A percentile compares a stretch with the other conserved stretches of the same genome.
Evolutionary conservation across 2,329 filamentous ascomycete species (phyloP).

Genomic region (Aspergillus flavus): DNA sequence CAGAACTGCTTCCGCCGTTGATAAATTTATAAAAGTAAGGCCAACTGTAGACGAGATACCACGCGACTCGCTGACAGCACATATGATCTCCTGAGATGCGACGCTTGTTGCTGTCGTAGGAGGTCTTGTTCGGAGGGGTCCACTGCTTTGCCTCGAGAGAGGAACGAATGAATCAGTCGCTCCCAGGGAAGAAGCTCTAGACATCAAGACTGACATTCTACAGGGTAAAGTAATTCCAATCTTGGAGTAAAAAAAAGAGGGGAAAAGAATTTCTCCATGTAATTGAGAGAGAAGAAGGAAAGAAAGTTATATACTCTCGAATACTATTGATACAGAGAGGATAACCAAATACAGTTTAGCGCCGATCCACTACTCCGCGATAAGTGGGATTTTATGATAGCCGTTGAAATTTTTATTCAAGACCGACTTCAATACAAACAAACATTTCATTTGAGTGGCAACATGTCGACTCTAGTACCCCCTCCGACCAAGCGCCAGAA

Average conservation of each 20-base stretch:
- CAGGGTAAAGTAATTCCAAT: neutral
- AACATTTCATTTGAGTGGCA: constrained; percentile 11
- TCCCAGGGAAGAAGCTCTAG: constrained; percentile 13
- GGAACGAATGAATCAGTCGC: constrained; percentile 23
- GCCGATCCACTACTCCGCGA: constrained; percentile 18
- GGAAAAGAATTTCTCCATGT: neutral
- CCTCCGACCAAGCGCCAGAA: constrained; percentile 87
- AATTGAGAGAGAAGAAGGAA: neutral
- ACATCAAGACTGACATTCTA: neutral
- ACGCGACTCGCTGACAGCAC: constrained; percentile 84
- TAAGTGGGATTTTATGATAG: constrained; percentile 23
- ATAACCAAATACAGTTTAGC: constrained; percentile 25
- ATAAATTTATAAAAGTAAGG: constrained; percentile 82
- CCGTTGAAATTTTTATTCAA: constrained; percentile 15
- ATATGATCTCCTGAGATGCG: constrained; percentile 73
- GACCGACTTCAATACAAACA: neutral
- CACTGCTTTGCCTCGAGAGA: constrained; percentile 40
- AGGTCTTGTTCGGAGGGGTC: constrained; percentile 52
- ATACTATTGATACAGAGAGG: constrained; percentile 1
- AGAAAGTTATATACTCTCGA: neutral
- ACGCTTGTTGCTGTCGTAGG: constrained; percentile 60
- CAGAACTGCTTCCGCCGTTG: constrained; percentile 79
- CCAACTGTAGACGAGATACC: constrained; percentile 83
- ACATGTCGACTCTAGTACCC: constrained; percentile 80
- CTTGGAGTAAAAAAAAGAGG: neutral